phyloP scores from a whole-genome alignment of 768 basidiomycete species.

The Termitomyces eurrhizus region DNA sequence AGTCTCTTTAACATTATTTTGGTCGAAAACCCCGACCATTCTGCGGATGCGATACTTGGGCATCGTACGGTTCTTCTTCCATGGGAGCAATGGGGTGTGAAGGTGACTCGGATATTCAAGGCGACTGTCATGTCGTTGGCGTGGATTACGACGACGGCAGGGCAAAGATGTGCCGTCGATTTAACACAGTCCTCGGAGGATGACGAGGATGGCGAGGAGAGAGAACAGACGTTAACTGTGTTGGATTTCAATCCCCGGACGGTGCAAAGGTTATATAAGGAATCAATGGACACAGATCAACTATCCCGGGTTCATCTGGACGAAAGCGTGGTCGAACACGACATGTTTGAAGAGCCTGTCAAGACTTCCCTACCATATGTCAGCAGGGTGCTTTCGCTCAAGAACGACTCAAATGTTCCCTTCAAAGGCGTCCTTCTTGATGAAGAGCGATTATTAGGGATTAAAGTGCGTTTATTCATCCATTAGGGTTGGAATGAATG shows the following conservation, averaged over 20 bases:
- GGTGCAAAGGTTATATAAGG: not conserved
- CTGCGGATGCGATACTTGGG: not conserved
- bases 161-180: not conserved
- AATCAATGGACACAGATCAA: too few relatives aligned
- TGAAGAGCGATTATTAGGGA: not conserved
- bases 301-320: not conserved
- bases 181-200: not conserved
- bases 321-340: not conserved
- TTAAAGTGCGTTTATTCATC: not conserved
- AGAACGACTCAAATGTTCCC: not conserved
- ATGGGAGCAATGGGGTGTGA: constrained; percentile 1
- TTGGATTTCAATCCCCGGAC: not conserved
- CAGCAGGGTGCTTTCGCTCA: not conserved
- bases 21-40: not conserved
- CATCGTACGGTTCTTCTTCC: not conserved
- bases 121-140: not conserved
- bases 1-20: not conserved
- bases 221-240: not conserved
- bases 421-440: constrained; percentile 1
- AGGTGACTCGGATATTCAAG: not conserved
- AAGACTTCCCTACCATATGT: constrained; percentile 1
- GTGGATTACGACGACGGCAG: constrained; percentile 4
- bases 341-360: not conserved
- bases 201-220: not conserved
- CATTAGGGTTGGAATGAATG: not conserved